A percentile compares a stretch with the other conserved stretches of the same genome.
These are phyloP conservation scores for Lentinula sp. DNA, from an alignment of 768 basidiomycete genomes.

Conservation along the genomic window DNA sequence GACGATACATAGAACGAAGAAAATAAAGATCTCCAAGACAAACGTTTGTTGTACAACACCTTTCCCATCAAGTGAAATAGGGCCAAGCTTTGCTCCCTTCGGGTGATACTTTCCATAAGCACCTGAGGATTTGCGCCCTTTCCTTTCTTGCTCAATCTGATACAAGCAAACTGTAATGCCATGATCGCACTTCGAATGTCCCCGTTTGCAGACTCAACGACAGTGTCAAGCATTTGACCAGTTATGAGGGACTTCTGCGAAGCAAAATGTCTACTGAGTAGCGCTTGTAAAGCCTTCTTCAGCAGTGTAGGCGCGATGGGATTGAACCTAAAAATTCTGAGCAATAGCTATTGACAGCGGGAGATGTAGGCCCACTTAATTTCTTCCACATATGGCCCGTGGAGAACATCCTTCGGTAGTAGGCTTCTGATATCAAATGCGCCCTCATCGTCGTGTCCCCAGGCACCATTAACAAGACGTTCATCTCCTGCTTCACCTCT, in stretches of 20 bases:
- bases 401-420: conserved; percentile 59
- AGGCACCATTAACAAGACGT: conserved; percentile 30
- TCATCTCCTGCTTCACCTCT: conserved; percentile 63
- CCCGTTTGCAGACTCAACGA: conserved; percentile 78
- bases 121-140: conserved; percentile 16
- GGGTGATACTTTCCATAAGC: conserved; percentile 68
- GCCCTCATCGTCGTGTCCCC: conserved; percentile 38
- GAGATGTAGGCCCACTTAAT: conserved; percentile 48
- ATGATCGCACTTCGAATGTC: conserved; percentile 94
- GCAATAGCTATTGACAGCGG: neutral
- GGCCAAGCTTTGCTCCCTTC: conserved; percentile 79
- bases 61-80: conserved; percentile 93
- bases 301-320: conserved; percentile 86
- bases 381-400: conserved; percentile 72
- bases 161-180: conserved; percentile 82
- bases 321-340: conserved; percentile 61
- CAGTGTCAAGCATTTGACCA: conserved; percentile 61
- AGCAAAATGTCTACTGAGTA: conserved; percentile 46
- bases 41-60: conserved; percentile 93
- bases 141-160: conserved; percentile 31
- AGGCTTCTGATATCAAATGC: conserved; percentile 65
- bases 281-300: conserved; percentile 63
- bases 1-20: neutral
- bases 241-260: conserved; percentile 1
- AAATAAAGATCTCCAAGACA: conserved; percentile 15